Conservation (phyloP, 805 yeast species). For the Cyberlindnera veronae region DNA sequence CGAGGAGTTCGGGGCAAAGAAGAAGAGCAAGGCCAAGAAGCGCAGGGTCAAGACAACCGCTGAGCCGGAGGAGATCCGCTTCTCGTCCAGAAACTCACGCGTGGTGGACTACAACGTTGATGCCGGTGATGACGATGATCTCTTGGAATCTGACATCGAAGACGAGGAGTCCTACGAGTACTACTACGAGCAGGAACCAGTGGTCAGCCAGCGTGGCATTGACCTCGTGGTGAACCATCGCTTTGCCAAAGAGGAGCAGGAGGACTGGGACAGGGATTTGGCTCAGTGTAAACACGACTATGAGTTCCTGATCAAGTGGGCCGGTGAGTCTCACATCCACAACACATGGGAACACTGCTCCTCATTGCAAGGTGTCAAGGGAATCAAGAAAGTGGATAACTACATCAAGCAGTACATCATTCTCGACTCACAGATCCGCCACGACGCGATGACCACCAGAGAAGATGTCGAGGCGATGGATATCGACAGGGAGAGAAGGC, state of each 20-base stretch:
- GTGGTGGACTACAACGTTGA: constrained; percentile 78
- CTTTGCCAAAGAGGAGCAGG: constrained; percentile 35
- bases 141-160: constrained; percentile 32
- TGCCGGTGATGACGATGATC: constrained; percentile 46
- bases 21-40: constrained; percentile 24
- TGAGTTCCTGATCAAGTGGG: constrained; percentile 78
- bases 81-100: constrained; percentile 64
- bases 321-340: constrained; percentile 82
- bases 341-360: constrained; percentile 87
- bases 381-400: constrained; percentile 84
- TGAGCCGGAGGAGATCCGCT: constrained; percentile 55
- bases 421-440: constrained; percentile 69
- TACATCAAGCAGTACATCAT: constrained; percentile 77
- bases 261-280: constrained; percentile 33
- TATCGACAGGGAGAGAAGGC: constrained; percentile 77
- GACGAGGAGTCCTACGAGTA: constrained; percentile 22
- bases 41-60: constrained; percentile 16
- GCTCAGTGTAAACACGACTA: constrained; percentile 57
- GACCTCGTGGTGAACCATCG: constrained; percentile 57
- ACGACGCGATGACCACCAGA: constrained; percentile 76
- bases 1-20: constrained; percentile 35
- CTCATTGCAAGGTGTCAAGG: constrained; percentile 48
- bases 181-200: constrained; percentile 25
- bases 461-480: constrained; percentile 95
- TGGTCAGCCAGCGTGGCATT: constrained; percentile 31